phyloP scores from a whole-genome alignment of 2,329 filamentous ascomycete species.

The Claviceps pusilla region DNA sequence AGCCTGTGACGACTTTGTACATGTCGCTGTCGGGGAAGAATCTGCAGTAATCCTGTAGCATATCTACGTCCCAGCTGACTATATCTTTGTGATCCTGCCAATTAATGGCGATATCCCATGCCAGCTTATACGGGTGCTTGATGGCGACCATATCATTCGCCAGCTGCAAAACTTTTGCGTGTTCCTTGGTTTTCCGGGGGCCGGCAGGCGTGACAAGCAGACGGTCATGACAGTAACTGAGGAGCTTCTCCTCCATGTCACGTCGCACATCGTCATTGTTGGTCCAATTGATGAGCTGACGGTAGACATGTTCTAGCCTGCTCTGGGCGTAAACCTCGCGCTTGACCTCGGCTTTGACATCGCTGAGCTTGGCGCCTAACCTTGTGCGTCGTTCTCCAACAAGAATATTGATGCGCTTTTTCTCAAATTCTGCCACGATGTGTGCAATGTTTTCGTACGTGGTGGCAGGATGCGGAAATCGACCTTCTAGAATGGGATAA shows the following conservation, averaged over 20 bases:
- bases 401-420: conserved; percentile 73
- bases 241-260: conserved; percentile 76
- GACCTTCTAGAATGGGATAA: conserved; percentile 70
- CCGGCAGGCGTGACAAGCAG: conserved; percentile 53
- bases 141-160: conserved; percentile 93
- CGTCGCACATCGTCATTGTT: conserved; percentile 72
- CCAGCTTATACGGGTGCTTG: conserved; percentile 74
- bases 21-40: conserved; percentile 78
- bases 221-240: conserved; percentile 66
- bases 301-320: conserved; percentile 65
- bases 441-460: conserved; percentile 74
- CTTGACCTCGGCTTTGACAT: conserved; percentile 78
- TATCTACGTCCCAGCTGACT: conserved; percentile 58
- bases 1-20: conserved; percentile 67
- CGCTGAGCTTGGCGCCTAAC: conserved; percentile 66
- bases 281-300: conserved; percentile 78
- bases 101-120: conserved; percentile 82
- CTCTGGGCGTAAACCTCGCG: conserved; percentile 66
- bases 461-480: conserved; percentile 61
- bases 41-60: conserved; percentile 66
- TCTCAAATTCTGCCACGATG: conserved; percentile 73
- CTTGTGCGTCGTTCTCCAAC: conserved; percentile 81
- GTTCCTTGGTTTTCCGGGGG: conserved; percentile 51
- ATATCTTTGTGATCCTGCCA: conserved; percentile 70
- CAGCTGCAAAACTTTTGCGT: conserved; percentile 57